Evolutionary conservation across 208 protist species (phyloP), one percentile per base, ranked within the genome.

Genomic region (Acanthamoeba polyphaga): DNA sequence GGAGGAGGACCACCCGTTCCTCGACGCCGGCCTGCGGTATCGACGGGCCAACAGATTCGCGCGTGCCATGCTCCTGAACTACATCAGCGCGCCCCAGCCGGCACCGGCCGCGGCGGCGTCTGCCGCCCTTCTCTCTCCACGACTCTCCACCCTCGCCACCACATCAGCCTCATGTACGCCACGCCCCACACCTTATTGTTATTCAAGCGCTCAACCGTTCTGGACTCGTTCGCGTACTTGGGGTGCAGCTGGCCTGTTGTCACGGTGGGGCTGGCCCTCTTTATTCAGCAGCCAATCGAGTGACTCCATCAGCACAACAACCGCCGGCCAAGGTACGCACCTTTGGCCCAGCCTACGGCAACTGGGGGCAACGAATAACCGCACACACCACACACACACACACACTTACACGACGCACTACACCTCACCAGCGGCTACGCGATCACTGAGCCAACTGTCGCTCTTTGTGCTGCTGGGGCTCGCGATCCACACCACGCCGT

Each of bases 1-100:
- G 43, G 32, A 90, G 51, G 87, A 53, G n/a, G 17, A 92, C 34
- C 55, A 92, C 27, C 87, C 64, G 43, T 92, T 92, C 27, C 87
- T 92, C 60, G 34, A 72, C 17, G 32, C 19, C n/a, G 24, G 85
- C 10, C 9, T 76, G 22, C 60, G 64, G 38, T 92, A 92, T 53
- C 60, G 29, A 19, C 53, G 24, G 8, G 10, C 32, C 34, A 27
- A 43, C 34, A 24, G 7, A 24, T 92, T 92, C 13, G 13, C 34
- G 32, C 7, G 49, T 10, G 64, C 85, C 27, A 92, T 92, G 85
- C 64, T 92, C 15, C 38, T 29, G 22, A 92, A 92, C 60, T 92
- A 74, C 49, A 92, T 92, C 32, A 32, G 29, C 55, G 49, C 5
- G 19, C 55, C 84, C 72, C 6, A 12, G 38, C n/a, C 7, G 49